Conservation (phyloP, 176 grass and related monocot species). For the Guadua angustifolia region DNA sequence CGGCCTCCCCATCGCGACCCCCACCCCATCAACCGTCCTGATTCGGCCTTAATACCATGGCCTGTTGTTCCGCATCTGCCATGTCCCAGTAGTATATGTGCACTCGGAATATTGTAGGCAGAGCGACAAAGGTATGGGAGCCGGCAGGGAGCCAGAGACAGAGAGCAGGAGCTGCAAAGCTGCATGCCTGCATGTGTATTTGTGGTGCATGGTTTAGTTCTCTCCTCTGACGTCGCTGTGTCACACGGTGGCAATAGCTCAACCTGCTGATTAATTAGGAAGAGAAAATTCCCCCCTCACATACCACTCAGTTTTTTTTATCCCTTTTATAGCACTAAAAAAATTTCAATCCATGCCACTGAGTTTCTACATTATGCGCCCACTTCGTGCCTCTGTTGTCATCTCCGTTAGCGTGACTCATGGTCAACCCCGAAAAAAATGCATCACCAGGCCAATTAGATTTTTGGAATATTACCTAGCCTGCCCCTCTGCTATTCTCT, state of each 20-base stretch:
- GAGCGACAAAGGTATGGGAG: background rate
- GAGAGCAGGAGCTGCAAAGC: background rate
- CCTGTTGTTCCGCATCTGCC: background rate
- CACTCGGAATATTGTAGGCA: slow-evolving; percentile 20
- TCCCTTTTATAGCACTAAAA: no score
- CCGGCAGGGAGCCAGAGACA: background rate
- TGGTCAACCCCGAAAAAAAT: no score
- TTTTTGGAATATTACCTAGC: no score
- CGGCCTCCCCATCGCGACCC: background rate
- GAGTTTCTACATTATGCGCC: no score
- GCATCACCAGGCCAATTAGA: no score
- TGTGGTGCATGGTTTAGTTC: background rate
- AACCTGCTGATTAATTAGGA: background rate
- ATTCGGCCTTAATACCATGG: background rate
- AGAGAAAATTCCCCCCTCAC: no score
- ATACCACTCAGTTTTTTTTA: no score
- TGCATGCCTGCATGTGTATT: background rate
- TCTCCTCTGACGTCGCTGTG: background rate
- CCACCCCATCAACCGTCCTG: background rate
- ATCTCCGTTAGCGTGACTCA: no score
- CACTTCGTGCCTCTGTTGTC: no score
- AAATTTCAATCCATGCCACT: no score
- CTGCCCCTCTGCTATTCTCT: no score
- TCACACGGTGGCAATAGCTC: background rate
- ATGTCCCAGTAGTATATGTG: background rate